Conservation (phyloP, 257 asterid genomes). For the Solanum gandarillasii region DNA sequence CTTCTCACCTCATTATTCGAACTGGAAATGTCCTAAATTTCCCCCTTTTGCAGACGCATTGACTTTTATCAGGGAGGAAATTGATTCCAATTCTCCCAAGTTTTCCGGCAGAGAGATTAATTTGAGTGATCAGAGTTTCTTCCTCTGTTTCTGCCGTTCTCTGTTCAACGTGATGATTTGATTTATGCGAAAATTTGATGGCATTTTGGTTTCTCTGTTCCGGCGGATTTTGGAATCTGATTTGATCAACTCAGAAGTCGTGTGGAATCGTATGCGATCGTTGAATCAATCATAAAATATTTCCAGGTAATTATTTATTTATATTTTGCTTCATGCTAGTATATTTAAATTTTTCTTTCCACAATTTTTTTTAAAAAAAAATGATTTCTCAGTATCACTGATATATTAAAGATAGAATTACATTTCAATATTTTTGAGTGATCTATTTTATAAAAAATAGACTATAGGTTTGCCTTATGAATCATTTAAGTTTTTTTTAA, state of each 20-base stretch:
- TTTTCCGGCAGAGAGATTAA: neutral
- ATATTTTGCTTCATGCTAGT: neutral
- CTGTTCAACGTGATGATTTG: neutral
- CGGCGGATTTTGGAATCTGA: neutral
- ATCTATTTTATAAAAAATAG: neutral
- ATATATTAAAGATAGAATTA: neutral
- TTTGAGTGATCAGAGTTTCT: neutral
- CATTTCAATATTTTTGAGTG: neutral
- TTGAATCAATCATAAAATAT: neutral
- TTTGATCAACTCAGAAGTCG: neutral
- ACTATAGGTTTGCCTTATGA: neutral
- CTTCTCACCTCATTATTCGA: neutral
- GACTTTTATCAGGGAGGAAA: neutral
- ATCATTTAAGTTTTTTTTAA: neutral
- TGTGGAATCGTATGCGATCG: neutral
- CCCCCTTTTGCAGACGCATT: neutral
- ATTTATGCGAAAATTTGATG: neutral
- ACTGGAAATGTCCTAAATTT: neutral
- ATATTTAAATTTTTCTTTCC: neutral
- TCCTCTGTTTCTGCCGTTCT: neutral
- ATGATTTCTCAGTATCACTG: neutral
- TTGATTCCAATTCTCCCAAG: neutral
- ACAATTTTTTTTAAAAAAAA: neutral
- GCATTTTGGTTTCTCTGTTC: neutral
- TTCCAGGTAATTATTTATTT: neutral